These are phyloP conservation scores for Breviolum minutum DNA, from an alignment of 73 alveolate species.

Conservation along the genomic window DNA sequence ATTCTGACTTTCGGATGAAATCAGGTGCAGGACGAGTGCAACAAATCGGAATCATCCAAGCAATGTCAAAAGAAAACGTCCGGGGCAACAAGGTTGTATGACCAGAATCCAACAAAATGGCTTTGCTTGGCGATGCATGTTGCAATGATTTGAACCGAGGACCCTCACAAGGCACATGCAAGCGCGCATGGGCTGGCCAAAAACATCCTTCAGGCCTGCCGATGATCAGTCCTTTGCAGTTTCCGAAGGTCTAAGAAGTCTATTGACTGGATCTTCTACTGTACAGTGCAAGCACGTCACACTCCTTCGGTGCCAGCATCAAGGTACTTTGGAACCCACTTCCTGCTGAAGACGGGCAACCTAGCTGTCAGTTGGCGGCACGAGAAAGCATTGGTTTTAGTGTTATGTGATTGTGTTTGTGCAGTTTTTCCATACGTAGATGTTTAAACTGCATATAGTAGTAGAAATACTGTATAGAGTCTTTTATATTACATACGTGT, in stretches of 20 bases:
- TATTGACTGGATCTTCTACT: no score
- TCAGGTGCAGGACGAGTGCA: no score
- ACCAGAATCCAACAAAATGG: no score
- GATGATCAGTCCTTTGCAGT: background rate
- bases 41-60: no score
- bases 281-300: no score
- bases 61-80: no score
- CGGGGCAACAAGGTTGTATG: no score
- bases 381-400: background rate
- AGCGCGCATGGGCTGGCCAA: background rate
- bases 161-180: background rate
- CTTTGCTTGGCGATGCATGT: no score
- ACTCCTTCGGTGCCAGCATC: background rate
- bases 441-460: background rate
- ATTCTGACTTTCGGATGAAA: no score
- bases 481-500: background rate
- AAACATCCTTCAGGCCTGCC: slow-evolving; percentile 2
- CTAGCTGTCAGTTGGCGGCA: background rate
- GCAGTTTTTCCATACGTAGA: no score
- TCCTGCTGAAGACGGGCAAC: slow-evolving; percentile 16
- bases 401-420: no score
- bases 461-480: background rate
- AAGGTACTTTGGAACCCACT: background rate
- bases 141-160: background rate
- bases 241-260: background rate